Percentiles rank a stretch among this genome's conserved stretches.
These are phyloP conservation scores for Nepenthes gracilis DNA, from an alignment of 148 eudicot species.

Conservation along the genomic window DNA sequence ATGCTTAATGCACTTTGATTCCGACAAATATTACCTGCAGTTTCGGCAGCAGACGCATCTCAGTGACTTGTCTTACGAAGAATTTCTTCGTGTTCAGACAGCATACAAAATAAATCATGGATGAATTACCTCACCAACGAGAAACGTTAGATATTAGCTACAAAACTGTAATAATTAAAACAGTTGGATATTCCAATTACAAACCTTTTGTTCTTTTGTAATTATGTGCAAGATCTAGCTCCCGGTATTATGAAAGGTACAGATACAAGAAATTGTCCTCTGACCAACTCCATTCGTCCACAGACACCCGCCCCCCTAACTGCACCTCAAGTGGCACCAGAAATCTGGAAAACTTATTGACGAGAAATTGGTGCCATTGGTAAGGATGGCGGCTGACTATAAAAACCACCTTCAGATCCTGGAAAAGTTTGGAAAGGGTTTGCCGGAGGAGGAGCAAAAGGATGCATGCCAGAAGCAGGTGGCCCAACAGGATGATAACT, in stretches of 20 bases:
- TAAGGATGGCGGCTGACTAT: slow-evolving; percentile 38
- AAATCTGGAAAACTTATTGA: slow-evolving; percentile 15
- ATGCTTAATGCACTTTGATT: too few relatives aligned
- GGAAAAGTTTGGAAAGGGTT: slow-evolving; percentile 46
- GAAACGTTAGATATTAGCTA: too few relatives aligned
- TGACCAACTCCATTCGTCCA: too few relatives aligned
- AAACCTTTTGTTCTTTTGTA: too few relatives aligned
- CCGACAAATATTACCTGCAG: too few relatives aligned
- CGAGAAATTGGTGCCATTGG: slow-evolving; percentile 59
- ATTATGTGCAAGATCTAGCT: background rate
- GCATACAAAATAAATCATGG: too few relatives aligned
- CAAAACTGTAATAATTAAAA: too few relatives aligned
- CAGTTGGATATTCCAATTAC: too few relatives aligned
- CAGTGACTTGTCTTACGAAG: too few relatives aligned
- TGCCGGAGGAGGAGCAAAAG: slow-evolving; percentile 23
- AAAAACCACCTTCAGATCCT: slow-evolving; percentile 50
- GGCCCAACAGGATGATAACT: slow-evolving; percentile 30
- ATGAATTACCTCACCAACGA: too few relatives aligned
- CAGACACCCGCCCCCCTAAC: background rate
- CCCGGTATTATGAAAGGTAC: background rate
- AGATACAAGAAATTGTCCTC: background rate
- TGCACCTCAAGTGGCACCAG: background rate
- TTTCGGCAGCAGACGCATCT: too few relatives aligned
- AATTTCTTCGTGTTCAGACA: too few relatives aligned
- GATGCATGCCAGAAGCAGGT: slow-evolving; percentile 25